phyloP scores from a whole-genome alignment of 2,329 filamentous ascomycete genomes.

The Pestalotiopsis sp. region DNA sequence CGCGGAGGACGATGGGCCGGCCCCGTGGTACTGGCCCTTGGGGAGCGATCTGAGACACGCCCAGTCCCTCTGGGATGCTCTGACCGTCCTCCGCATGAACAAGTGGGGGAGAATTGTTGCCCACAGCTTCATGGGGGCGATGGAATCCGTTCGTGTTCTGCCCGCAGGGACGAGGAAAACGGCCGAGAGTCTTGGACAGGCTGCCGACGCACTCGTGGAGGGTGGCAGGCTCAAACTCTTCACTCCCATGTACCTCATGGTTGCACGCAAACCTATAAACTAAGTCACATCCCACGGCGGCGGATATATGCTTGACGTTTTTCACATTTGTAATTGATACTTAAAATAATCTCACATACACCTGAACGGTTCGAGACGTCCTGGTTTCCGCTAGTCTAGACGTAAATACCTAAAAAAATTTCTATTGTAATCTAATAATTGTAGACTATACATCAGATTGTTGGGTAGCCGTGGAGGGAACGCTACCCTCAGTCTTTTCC shows the following conservation, averaged over 20 bases:
- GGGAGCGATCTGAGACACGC: conserved; percentile 84
- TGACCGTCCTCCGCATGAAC: conserved; percentile 88
- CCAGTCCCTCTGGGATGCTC: conserved; percentile 75
- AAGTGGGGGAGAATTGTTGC: conserved; percentile 75
- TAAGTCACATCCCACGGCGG: no score
- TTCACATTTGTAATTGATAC: no score
- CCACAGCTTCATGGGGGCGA: conserved; percentile 74
- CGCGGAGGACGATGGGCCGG: conserved; percentile 71
- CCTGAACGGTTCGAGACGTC: no score
- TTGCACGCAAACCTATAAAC: conserved; percentile 35
- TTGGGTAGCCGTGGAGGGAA: no score
- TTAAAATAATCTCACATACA: no score
- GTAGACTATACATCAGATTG: no score
- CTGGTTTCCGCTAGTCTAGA: no score
- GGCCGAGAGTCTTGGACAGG: conserved; percentile 82
- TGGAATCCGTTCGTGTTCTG: conserved; percentile 76
- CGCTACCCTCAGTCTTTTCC: no score
- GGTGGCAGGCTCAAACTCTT: conserved; percentile 88
- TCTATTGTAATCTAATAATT: no score
- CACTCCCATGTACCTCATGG: conserved; percentile 98
- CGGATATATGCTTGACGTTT: no score
- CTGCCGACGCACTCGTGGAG: conserved; percentile 83
- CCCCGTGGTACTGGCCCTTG: conserved; percentile 94
- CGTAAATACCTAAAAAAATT: no score
- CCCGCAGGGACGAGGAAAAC: conserved; percentile 90